Conservation (phyloP, 2,329 filamentous ascomycete species). For the Lizonia empirigonia region DNA sequence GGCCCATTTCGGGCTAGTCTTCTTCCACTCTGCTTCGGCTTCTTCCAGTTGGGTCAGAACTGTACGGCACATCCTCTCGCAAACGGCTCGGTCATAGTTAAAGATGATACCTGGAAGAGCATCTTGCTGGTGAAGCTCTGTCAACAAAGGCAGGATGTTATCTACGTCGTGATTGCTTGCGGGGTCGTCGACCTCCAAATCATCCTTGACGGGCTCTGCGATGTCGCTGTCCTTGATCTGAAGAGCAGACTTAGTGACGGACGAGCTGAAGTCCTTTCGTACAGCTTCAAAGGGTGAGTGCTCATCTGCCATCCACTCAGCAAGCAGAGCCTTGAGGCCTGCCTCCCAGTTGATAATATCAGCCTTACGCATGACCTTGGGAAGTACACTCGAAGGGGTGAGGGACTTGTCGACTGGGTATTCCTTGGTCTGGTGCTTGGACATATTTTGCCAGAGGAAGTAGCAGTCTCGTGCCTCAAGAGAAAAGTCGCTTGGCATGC, state of each 20-base stretch:
- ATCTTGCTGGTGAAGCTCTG: constrained; percentile 65
- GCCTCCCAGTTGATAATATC: constrained; percentile 71
- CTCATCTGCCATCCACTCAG: constrained; percentile 63
- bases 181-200: constrained; percentile 31
- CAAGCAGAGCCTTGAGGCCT: constrained; percentile 63
- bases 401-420: constrained; percentile 60
- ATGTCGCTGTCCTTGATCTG: constrained; percentile 7
- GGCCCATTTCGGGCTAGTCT: constrained; percentile 64
- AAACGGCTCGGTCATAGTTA: constrained; percentile 72
- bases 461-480: constrained; percentile 75
- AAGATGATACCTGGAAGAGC: constrained; percentile 77
- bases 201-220: constrained; percentile 13
- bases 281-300: constrained; percentile 60
- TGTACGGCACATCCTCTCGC: constrained; percentile 63
- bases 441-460: constrained; percentile 68
- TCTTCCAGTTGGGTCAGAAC: constrained; percentile 60
- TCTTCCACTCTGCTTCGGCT: constrained; percentile 64
- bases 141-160: constrained; percentile 63
- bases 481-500: constrained; percentile 68
- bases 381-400: constrained; percentile 57
- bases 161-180: constrained; percentile 34
- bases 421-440: constrained; percentile 58
- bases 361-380: constrained; percentile 64
- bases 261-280: constrained; percentile 51
- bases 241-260: constrained; percentile 17